Base-by-base conservation (phyloP, 345 rosid species). In the Eucalyptus regnans region DNA sequence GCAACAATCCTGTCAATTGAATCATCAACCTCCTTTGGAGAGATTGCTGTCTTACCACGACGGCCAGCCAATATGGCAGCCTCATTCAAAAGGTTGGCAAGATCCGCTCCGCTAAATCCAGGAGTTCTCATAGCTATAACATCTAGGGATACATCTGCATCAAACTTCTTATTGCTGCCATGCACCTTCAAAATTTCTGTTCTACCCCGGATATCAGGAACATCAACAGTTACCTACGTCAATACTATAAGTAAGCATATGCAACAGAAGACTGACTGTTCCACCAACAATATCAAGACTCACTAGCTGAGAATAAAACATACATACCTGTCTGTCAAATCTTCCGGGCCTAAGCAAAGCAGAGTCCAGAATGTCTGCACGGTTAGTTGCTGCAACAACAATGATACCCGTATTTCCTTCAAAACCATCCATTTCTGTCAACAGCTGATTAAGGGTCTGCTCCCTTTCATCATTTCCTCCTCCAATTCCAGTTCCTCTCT, bases 391-490 rank as follows among this genome's bases (percentile, higher is more conserved):
- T 33, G 99, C 99, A 91, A 97, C 88, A 51, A 96, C 99, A 46
- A 97, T 97, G 92, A 97, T 88, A 90, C 99, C 99, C 5, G 99
- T 96, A 92, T 96, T 97, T 85, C 99, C 99, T 93, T 97, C 99
- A 48, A 97, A 97, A 54, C 99, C 99, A 92, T 97, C 99, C 99
- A 97, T 97, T 93, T 97, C 99, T 52, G 99, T 97, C 90, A 97
- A 92, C 88, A 97, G 97, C 95, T 97, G 98, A 91, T 97, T 97
- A 56, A 97, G 99, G 31, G 99, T 97, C 94, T 97, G 99, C 87
- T 97, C 99, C 92, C 99, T 96, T 93, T 97, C 99, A 90, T 97
- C 99, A 89, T 97, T 97, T 90, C 99, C 99, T 90, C 99, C 99
- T 84, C 99, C 99, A 87, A 97, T 97, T 87, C 99, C 99, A 31